These are phyloP conservation scores for Leucocoprinus sp. DNA, from an alignment of 768 basidiomycete species.

Conservation along the genomic window DNA sequence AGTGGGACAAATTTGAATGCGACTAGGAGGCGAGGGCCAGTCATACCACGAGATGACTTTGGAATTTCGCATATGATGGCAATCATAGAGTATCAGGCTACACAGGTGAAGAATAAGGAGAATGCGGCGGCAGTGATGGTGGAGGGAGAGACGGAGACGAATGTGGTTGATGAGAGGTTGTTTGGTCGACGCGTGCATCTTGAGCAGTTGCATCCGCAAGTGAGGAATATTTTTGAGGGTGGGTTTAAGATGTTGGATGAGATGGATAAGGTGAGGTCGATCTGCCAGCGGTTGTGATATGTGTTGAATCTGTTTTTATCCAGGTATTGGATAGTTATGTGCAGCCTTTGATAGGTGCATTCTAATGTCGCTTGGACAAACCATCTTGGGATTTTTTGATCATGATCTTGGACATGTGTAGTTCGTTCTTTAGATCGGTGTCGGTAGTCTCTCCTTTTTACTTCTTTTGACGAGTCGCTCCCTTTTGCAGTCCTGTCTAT, in stretches of 20 bases:
- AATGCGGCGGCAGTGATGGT: conserved; percentile 24
- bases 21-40: conserved; percentile 32
- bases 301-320: not conserved
- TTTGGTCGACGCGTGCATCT: conserved; percentile 61
- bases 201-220: conserved; percentile 58
- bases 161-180: conserved; percentile 65
- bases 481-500: too few species aligned
- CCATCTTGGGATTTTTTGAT: too few species aligned
- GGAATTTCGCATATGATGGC: conserved; percentile 83
- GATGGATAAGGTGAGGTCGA: conserved; percentile 63
- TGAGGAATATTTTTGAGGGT: conserved; percentile 62
- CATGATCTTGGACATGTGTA: too few species aligned
- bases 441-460: too few species aligned
- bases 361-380: too few species aligned
- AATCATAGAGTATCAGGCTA: conserved; percentile 64
- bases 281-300: not conserved
- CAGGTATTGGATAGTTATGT: conserved; percentile 26
- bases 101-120: conserved; percentile 25
- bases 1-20: conserved; percentile 23
- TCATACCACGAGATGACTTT: conserved; percentile 74
- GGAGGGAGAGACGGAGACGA: conserved; percentile 29
- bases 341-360: conserved; percentile 23
- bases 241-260: conserved; percentile 71
- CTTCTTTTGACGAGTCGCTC: too few species aligned
- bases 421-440: too few species aligned